Percentiles rank a stretch among this genome's conserved stretches.
phyloP scores from a whole-genome alignment of 176 grass and related monocot species.

The Oryza brachyantha region DNA sequence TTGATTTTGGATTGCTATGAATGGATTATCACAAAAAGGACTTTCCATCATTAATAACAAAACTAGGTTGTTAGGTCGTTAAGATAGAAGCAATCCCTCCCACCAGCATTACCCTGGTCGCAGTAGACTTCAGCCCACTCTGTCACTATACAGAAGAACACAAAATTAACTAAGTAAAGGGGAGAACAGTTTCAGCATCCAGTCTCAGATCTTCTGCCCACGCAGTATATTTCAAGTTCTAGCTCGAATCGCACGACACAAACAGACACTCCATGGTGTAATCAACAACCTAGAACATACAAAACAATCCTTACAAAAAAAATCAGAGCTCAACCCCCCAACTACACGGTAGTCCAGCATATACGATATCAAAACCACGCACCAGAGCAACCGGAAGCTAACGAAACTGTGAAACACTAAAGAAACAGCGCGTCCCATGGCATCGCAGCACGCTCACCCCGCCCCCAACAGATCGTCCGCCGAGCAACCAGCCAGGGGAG shows the following conservation, averaged over 20 bases:
- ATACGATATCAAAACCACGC: neutral
- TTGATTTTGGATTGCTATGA: neutral
- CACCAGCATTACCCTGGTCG: neutral
- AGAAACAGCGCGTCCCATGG: neutral
- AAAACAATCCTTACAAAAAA: neutral
- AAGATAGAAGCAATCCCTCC: neutral
- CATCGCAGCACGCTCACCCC: neutral
- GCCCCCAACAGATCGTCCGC: neutral
- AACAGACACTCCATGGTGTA: neutral
- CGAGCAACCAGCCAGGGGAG: too few species aligned
- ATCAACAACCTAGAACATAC: neutral
- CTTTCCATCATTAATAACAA: conserved; percentile 6
- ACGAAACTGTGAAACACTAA: neutral
- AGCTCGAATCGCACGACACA: neutral
- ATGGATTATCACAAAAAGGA: neutral
- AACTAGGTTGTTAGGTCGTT: neutral
- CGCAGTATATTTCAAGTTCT: neutral
- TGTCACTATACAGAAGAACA: neutral
- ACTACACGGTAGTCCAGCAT: neutral
- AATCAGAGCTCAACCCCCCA: neutral
- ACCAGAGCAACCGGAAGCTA: neutral
- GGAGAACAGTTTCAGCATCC: neutral
- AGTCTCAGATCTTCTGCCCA: neutral
- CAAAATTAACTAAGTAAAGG: neutral
- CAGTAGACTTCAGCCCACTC: neutral